A percentile compares a stretch with the other conserved stretches of the same genome.
phyloP scores from a whole-genome alignment of 179 eudicot genomes.

The Sideroxylon spinosum region DNA sequence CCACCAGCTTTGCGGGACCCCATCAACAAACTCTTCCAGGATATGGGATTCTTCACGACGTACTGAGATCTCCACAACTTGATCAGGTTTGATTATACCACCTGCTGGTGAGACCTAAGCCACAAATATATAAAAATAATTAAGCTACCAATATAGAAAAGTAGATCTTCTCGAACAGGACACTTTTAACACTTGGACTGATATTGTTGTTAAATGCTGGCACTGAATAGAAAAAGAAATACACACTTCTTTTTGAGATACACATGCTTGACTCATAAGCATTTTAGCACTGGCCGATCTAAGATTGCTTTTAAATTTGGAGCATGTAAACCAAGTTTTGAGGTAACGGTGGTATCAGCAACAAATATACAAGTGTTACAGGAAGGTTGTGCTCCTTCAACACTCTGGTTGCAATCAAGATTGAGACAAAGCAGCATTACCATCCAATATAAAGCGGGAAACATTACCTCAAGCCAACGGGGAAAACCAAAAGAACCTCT shows the following conservation, averaged over 20 bases:
- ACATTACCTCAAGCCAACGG: slow-evolving; percentile 83
- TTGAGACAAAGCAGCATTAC: background rate
- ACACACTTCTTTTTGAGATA: too few relatives aligned
- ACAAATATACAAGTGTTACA: background rate
- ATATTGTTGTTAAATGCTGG: too few relatives aligned
- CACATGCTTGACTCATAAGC: too few relatives aligned
- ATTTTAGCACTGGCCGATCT: background rate
- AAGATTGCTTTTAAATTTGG: background rate
- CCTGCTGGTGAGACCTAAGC: slow-evolving; percentile 77
- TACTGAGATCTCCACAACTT: slow-evolving; percentile 53
- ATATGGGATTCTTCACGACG: slow-evolving; percentile 66
- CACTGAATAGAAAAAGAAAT: too few relatives aligned
- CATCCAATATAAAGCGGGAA: background rate
- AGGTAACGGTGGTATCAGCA: background rate
- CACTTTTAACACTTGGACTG: too few relatives aligned
- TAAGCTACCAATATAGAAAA: background rate
- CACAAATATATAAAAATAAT: background rate
- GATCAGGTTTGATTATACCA: slow-evolving; percentile 65
- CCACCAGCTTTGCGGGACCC: slow-evolving; percentile 76
- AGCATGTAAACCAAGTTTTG: background rate
- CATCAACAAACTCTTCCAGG: slow-evolving; percentile 62
- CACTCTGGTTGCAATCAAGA: background rate
- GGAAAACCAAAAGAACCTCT: slow-evolving; percentile 87
- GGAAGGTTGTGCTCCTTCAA: background rate
- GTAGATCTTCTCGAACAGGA: background rate